phyloP scores from a whole-genome alignment of 768 basidiomycete species.

The Phallus indusiatus region DNA sequence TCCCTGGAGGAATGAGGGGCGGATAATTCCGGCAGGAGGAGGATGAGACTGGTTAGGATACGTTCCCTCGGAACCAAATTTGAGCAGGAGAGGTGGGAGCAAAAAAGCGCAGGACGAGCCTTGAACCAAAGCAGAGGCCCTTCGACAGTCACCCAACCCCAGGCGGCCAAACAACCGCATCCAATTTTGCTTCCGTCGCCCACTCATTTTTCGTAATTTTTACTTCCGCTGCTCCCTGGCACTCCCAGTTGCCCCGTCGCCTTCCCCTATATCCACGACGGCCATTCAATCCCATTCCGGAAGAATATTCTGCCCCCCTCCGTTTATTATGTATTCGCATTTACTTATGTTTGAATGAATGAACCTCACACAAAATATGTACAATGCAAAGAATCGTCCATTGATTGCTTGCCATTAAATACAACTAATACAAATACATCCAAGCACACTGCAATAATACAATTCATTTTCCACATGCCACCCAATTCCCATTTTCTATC shows the following conservation, averaged over 20 bases:
- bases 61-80: neutral
- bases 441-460: too few relatives aligned
- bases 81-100: neutral
- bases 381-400: too few relatives aligned
- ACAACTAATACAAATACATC: too few relatives aligned
- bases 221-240: neutral
- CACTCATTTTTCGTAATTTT: too few relatives aligned
- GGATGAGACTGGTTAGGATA: neutral
- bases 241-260: neutral
- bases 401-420: too few relatives aligned
- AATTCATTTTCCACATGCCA: too few relatives aligned
- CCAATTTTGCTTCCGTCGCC: neutral
- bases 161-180: neutral
- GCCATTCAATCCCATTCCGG: neutral
- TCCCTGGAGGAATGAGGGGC: conserved; percentile 15
- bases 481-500: too few relatives aligned
- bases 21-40: conserved; percentile 2
- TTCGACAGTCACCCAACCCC: too few relatives aligned
- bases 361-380: too few relatives aligned
- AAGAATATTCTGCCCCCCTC: neutral
- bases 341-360: too few relatives aligned
- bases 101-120: neutral
- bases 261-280: neutral
- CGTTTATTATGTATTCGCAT: too few relatives aligned
- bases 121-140: too few relatives aligned